A percentile compares a stretch with the other conserved stretches of the same genome.
These are phyloP conservation scores for Zasmidium citrigriseum DNA, from an alignment of 2,329 filamentous ascomycete species.

Conservation along the genomic window DNA sequence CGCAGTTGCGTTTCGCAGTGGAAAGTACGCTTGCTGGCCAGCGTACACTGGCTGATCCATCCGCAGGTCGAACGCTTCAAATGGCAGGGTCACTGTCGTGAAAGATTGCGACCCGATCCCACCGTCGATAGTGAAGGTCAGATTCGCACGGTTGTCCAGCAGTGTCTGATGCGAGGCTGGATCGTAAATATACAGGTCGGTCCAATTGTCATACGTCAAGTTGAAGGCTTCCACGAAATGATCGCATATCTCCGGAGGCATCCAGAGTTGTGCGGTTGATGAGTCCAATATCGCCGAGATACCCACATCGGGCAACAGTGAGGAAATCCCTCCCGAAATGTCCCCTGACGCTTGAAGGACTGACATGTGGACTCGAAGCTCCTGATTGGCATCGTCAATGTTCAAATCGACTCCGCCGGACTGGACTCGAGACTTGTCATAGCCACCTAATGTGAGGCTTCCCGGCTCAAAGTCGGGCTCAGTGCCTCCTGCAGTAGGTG, in stretches of 20 bases:
- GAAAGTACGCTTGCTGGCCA: no score
- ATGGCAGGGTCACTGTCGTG: slow-evolving; percentile 29
- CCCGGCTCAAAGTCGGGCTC: slow-evolving; percentile 13
- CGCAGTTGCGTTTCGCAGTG: slow-evolving; percentile 28
- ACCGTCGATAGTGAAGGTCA: slow-evolving; percentile 38
- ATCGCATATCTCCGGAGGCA: slow-evolving; percentile 41
- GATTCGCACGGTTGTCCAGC: slow-evolving; percentile 34
- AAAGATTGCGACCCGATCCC: slow-evolving; percentile 3
- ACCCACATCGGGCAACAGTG: neutral
- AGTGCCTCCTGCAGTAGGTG: neutral
- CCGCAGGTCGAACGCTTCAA: slow-evolving; percentile 34
- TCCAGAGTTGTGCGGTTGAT: slow-evolving; percentile 43
- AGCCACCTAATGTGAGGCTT: slow-evolving; percentile 43
- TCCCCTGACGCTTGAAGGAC: neutral
- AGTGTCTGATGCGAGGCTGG: slow-evolving; percentile 39
- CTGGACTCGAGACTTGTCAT: slow-evolving; percentile 40
- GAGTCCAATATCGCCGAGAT: slow-evolving; percentile 36
- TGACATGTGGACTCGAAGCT: neutral
- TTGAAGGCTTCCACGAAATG: slow-evolving; percentile 43
- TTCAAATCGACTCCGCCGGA: slow-evolving; percentile 15
- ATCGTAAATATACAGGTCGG: slow-evolving; percentile 44
- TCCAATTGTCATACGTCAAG: slow-evolving; percentile 40
- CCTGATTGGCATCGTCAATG: neutral
- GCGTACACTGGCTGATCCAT: slow-evolving; percentile 23
- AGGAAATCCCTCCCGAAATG: slow-evolving; percentile 6